Evolutionary conservation across 75 land plant genomes (phyloP), one percentile per base, ranked within the genome.

Genomic region (Cunninghamia lanceolata): DNA sequence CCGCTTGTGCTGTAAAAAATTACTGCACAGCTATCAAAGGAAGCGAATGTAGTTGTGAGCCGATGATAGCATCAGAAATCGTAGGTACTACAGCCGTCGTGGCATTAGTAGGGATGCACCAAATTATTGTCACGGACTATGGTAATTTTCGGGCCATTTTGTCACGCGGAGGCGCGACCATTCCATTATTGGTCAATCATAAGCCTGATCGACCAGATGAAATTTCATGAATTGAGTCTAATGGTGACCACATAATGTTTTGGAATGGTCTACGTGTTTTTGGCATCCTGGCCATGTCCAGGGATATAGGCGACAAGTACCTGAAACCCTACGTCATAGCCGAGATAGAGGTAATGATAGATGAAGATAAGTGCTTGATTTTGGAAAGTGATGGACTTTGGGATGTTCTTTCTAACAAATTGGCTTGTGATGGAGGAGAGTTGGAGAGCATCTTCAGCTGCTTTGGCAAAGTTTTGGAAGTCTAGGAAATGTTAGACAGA

Each of bases 121-220:
- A 92, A 68, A 94, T 95, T 75, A 83, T 94, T 74, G 93, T 95
- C 73, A 90, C 96, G 39, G 94, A 95, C 90, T 95, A 95, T 45
- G 97, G 97, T 36, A 95, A 95, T 74, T 95, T 94, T 0, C 85
- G 93, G 10, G 97, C 96, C 52, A 92, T 95, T 2, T 86, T 94
- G 13, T 96, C 88, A 85, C 92, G 96, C 0, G 88, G 86, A 56
- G 93, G 93, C 32, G 78, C 68, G 34, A 90, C 96, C 9, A 59
- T 96, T 42, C 91, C 96, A 21, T 92, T 96, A 3, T 94, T 96
- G 19, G 32, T 36, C 53, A 96, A 96, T 87, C 97, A 96, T 76
- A 96, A 91, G 93, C 93, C 93, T 36, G 89, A 90, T 87, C 84
- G 93, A 56, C 86, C 82, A 47, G 93, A 91, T 50, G 93, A 91